Evolutionary conservation across 2,329 filamentous ascomycete genomes (phyloP).

Genomic region (Aschersonia sp.): DNA sequence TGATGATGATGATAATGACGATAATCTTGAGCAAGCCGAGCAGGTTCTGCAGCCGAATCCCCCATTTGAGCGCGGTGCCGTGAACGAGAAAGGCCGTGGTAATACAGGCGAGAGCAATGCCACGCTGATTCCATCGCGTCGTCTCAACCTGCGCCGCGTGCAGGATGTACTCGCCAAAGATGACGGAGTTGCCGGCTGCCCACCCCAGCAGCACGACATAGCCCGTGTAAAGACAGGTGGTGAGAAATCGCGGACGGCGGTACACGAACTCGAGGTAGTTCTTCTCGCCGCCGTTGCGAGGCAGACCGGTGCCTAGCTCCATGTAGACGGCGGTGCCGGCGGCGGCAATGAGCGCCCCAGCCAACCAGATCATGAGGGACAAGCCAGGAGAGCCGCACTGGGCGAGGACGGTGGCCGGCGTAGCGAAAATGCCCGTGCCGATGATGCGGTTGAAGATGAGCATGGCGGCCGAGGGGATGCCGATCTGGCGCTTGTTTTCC

Average conservation of each 20-base stretch:
- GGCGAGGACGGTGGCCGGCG: constrained; percentile 40
- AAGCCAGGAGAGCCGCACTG: constrained; percentile 48
- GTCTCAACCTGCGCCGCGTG: constrained; percentile 49
- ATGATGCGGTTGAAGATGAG: constrained; percentile 53
- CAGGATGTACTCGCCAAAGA: constrained; percentile 58
- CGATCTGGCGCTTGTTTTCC: constrained; percentile 39
- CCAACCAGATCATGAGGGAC: constrained; percentile 48
- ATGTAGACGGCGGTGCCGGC: constrained; percentile 51
- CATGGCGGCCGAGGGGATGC: constrained; percentile 38
- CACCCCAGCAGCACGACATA: constrained; percentile 51
- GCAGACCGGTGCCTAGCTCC: constrained; percentile 51
- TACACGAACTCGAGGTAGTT: constrained; percentile 54
- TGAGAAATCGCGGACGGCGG: constrained; percentile 44
- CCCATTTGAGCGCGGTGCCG: constrained; percentile 48
- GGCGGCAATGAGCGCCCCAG: constrained; percentile 44
- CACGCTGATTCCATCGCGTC: constrained; percentile 52
- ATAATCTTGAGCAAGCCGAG: constrained; percentile 53
- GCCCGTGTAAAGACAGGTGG: constrained; percentile 43
- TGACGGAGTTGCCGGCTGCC: constrained; percentile 52
- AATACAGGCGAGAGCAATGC: constrained; percentile 51
- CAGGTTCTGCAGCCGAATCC: constrained; percentile 51
- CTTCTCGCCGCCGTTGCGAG: constrained; percentile 51
- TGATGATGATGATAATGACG: constrained; percentile 50
- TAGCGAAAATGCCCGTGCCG: constrained; percentile 53
- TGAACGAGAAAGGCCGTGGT: constrained; percentile 52